phyloP scores from a whole-genome alignment of 108 stramenopile genomes.

The Cylindrotheca fusiformis region DNA sequence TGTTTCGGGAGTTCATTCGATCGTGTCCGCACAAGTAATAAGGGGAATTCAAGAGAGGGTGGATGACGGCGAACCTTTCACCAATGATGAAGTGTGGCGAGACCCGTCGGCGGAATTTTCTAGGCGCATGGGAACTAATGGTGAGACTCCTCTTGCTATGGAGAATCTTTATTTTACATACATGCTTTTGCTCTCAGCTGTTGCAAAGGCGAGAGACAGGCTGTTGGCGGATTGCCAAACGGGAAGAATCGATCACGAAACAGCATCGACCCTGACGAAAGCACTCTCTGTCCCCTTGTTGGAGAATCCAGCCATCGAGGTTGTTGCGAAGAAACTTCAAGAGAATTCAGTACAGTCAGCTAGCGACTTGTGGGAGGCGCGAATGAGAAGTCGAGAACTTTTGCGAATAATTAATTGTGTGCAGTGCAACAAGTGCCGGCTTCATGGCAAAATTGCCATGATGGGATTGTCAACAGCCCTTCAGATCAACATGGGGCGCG shows the following conservation, averaged over 20 bases:
- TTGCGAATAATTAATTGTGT: slow-evolving; percentile 96
- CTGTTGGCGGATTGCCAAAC: slow-evolving; percentile 63
- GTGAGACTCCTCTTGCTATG: slow-evolving; percentile 82
- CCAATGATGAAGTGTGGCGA: slow-evolving; percentile 56
- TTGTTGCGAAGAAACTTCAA: slow-evolving; percentile 50
- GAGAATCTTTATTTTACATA: slow-evolving; percentile 94
- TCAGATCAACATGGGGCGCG: slow-evolving; percentile 58
- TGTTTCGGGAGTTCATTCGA: slow-evolving; percentile 79
- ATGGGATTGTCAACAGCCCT: slow-evolving; percentile 89
- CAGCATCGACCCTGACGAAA: slow-evolving; percentile 30
- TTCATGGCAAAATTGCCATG: slow-evolving; percentile 88
- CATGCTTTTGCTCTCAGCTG: slow-evolving; percentile 89
- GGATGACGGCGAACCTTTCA: slow-evolving; percentile 47
- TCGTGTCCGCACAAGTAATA: slow-evolving; percentile 78
- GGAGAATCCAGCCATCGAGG: slow-evolving; percentile 56
- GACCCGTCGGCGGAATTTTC: slow-evolving; percentile 74
- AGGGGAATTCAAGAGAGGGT: slow-evolving; percentile 72
- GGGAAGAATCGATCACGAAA: slow-evolving; percentile 47
- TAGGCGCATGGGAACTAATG: slow-evolving; percentile 63
- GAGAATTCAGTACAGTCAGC: slow-evolving; percentile 56
- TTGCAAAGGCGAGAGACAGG: slow-evolving; percentile 64
- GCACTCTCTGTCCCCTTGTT: slow-evolving; percentile 56
- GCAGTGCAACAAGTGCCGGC: slow-evolving; percentile 95
- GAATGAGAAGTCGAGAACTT: slow-evolving; percentile 87
- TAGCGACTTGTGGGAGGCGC: slow-evolving; percentile 73